Evolutionary conservation across 129 eudicot species (phyloP), one percentile per base, ranked within the genome.

Genomic region (Ambrosia trifida): DNA sequence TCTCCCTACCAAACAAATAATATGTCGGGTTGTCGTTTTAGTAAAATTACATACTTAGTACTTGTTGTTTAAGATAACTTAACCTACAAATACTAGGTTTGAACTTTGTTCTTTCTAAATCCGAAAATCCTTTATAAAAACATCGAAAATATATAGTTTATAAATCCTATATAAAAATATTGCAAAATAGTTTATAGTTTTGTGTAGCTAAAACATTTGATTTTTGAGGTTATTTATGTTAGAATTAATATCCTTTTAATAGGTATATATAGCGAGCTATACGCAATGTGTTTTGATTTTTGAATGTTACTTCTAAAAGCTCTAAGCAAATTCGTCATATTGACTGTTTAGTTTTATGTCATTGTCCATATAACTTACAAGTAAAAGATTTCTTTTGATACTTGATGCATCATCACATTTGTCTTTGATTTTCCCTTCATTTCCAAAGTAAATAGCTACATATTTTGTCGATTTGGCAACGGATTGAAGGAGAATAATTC

Each of bases 1-100:
- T 53, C 33, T 51, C 64, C 73, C 73, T 41, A 75, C 79, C 72
- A 66, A 54, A 63, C 72, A 66, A 69, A n/a, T 46, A 20, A 46
- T 1, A 68, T 69, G 71, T 66, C 3, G 57, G 24, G 14, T 18
- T 53, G 7, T 69, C 18, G 35, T 51, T 32, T 35, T 33, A 51
- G 11, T n/a, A n/a, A n/a, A n/a, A n/a, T 69, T 50, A 51, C 30
- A 17, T 51, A 40, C 44, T 40, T 11, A 45, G 50, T 49, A 49
- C 18, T 49, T 13, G 20, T 5, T 51, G 28, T 51, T 51, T 51
- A 51, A 17, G 30, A 16, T 51, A 51, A 51, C 2, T 50, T 51
- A 51, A 51, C 58, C 11, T 51, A 51, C 28, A 51, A 51, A 16
- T 16, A 51, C 17, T 51, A 7, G 30, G 58, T 51, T 18, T 16